Base-by-base conservation (phyloP, 1,284 basidiomycete genomes). In the Macrocystidia cucumis region DNA sequence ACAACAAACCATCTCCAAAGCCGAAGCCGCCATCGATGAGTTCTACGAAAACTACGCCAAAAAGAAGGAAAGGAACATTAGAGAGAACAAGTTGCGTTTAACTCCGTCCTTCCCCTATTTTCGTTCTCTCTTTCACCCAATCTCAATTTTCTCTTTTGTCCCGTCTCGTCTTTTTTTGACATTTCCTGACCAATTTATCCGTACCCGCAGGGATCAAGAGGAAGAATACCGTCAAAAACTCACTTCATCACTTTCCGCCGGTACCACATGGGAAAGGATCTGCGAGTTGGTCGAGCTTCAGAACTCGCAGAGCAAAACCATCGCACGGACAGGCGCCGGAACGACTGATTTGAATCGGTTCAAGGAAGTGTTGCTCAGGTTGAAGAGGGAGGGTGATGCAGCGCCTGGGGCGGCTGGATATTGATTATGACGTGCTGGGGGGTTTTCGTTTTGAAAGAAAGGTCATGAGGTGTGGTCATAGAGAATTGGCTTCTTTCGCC, bases 61-160 rank as follows among this genome's bases (percentile, higher is more conserved):
- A 44, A 86, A 90, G 67, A 97, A 96, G 68, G 91, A 95, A 65
- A 79, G 79, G 56, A 87, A 81, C 52, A 98, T 99, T 50, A 71
- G 85, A 33, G 82, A 92, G 59, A 99, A 98, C 75, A 98, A 98
- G 91, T n/a, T n/a, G n/a, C n/a, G n/a, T n/a, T n/a, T n/a, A n/a
- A n/a, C n/a, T n/a, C n/a, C n/a, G n/a, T n/a, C n/a, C n/a, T 95
- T 44, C 51, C 84, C 72, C 3, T 36, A 11, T 26, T 19, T 20
- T 35, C 16, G 20, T 26, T 39, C 22, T 12, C 8, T 14, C 26
- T 9, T 25, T 11, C 9, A 21, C 34, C n/a, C 25, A 19, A 34
- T 23, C 39, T n/a, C n/a, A n/a, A n/a, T n/a, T n/a, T n/a, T n/a
- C 13, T 37, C 18, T 29, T 35, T 35, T n/a, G 38, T 37, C 21